Conservation (phyloP, 768 basidiomycete genomes). For the Leucosporidium scottii region DNA sequence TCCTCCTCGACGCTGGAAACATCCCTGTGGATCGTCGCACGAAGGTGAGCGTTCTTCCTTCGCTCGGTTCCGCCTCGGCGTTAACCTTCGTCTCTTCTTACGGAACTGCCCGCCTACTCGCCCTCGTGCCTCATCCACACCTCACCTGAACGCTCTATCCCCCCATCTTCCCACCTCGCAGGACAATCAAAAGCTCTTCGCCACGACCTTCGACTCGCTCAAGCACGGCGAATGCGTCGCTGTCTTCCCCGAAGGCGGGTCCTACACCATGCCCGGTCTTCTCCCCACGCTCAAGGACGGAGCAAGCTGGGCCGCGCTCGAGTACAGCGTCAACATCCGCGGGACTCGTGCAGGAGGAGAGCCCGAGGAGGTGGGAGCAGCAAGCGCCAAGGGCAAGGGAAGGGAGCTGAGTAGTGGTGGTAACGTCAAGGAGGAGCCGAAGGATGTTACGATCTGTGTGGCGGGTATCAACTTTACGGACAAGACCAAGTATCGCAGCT, state of each 20-base stretch:
- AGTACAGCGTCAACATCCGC: slow-evolving; percentile 73
- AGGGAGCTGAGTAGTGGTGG: slow-evolving; percentile 12
- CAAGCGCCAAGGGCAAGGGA: slow-evolving; percentile 26
- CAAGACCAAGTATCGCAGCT: slow-evolving; percentile 89
- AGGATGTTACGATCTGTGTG: slow-evolving; percentile 31
- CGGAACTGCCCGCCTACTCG: neutral
- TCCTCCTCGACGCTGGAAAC: slow-evolving; percentile 85
- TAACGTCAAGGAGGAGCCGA: slow-evolving; percentile 1
- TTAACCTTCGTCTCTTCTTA: neutral
- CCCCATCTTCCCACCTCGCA: slow-evolving; percentile 36
- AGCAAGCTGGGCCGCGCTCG: slow-evolving; percentile 58
- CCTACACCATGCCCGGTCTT: slow-evolving; percentile 87
- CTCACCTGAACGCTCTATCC: neutral
- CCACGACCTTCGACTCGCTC: slow-evolving; percentile 80
- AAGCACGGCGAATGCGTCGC: slow-evolving; percentile 74
- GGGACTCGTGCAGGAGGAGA: slow-evolving; percentile 46
- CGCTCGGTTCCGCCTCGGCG: neutral
- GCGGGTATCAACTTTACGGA: slow-evolving; percentile 77
- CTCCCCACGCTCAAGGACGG: slow-evolving; percentile 75
- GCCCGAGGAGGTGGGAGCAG: no score
- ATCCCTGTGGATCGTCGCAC: slow-evolving; percentile 94
- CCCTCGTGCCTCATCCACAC: neutral
- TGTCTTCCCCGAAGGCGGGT: slow-evolving; percentile 89
- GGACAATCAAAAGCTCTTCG: slow-evolving; percentile 80
- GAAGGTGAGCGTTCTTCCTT: slow-evolving; percentile 39